Percentiles rank a stretch among this genome's conserved stretches.
These are phyloP conservation scores for Hysterium pulicare DNA, from an alignment of 2,329 filamentous ascomycete species.

Conservation along the genomic window DNA sequence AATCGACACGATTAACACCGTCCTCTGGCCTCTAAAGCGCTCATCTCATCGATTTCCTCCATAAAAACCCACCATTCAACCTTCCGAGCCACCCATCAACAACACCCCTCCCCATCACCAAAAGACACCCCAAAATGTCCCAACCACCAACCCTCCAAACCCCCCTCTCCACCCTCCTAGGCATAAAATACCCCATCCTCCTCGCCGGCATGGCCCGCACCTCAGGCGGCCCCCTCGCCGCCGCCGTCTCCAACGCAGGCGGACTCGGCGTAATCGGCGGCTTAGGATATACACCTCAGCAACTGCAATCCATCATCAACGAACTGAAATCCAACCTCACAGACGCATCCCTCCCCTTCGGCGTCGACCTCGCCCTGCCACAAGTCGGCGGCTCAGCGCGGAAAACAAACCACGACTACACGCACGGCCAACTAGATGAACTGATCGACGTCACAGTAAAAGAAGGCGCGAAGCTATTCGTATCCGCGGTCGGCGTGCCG, in stretches of 20 bases:
- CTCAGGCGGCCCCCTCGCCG: slow-evolving; percentile 38
- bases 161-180: slow-evolving; percentile 57
- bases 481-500: slow-evolving; percentile 84
- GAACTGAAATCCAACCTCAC: slow-evolving; percentile 76
- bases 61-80: too few species aligned
- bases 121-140: slow-evolving; percentile 6
- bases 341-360: slow-evolving; percentile 72
- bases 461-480: slow-evolving; percentile 80
- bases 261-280: slow-evolving; percentile 63
- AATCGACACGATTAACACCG: too few species aligned
- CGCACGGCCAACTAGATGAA: slow-evolving; percentile 80
- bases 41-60: too few species aligned
- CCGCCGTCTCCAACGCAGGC: slow-evolving; percentile 69
- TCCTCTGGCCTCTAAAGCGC: too few species aligned
- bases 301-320: slow-evolving; percentile 75
- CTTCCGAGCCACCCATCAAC: too few species aligned
- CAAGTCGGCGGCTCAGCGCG: slow-evolving; percentile 81
- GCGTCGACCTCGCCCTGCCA: slow-evolving; percentile 85
- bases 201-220: slow-evolving; percentile 93
- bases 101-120: background rate
- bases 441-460: slow-evolving; percentile 82
- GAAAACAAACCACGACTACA: slow-evolving; percentile 95
- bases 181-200: slow-evolving; percentile 83
- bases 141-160: slow-evolving; percentile 35
- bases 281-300: slow-evolving; percentile 53